These are phyloP conservation scores for Coemansia sp. DNA, from an alignment of 192 early-diverging fungal genomes.

Conservation along the genomic window DNA sequence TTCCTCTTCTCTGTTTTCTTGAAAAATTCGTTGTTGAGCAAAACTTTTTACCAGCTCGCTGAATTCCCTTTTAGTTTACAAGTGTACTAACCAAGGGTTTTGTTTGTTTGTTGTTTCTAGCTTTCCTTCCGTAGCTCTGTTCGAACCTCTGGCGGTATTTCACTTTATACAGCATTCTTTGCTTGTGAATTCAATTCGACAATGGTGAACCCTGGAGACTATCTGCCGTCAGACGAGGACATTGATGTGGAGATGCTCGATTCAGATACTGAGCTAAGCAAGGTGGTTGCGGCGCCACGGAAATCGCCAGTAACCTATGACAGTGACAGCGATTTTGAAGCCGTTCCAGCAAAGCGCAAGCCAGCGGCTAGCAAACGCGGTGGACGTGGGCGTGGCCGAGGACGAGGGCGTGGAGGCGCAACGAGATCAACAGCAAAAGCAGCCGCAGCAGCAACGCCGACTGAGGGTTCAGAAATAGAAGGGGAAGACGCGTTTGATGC, in stretches of 20 bases:
- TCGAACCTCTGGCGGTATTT: too few relatives aligned
- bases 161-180: too few relatives aligned
- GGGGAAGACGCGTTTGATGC: constrained; percentile 28
- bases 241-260: constrained; percentile 57
- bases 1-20: not conserved
- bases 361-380: constrained; percentile 26
- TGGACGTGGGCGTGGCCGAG: constrained; percentile 37
- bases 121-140: not conserved
- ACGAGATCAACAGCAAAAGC: not conserved
- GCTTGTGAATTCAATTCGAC: not conserved
- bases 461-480: constrained; percentile 12
- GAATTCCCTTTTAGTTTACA: not conserved
- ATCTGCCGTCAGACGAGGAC: constrained; percentile 48
- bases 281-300: constrained; percentile 6
- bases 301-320: constrained; percentile 19
- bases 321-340: constrained; percentile 52
- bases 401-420: constrained; percentile 17
- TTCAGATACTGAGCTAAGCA: constrained; percentile 52
- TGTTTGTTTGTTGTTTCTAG: not conserved
- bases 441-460: constrained; percentile 6
- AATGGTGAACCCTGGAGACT: constrained; percentile 46
- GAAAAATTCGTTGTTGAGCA: not conserved
- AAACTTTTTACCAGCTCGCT: not conserved
- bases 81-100: not conserved
- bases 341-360: constrained; percentile 26